phyloP scores from a whole-genome alignment of 768 basidiomycete genomes.

The Rhizopogon rudus region DNA sequence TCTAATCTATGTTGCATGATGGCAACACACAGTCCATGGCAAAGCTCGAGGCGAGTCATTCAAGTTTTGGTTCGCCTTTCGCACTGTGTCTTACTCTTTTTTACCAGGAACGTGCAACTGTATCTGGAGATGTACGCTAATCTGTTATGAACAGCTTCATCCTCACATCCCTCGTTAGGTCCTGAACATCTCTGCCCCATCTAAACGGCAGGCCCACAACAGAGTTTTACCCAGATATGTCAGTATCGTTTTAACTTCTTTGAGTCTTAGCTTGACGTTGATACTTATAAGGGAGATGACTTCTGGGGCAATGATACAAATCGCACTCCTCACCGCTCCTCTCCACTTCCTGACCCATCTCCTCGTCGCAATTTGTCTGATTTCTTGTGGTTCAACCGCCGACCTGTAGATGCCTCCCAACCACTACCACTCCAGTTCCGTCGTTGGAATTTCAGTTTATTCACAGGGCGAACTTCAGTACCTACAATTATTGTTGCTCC shows the following conservation, averaged over 20 bases:
- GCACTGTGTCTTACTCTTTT: neutral
- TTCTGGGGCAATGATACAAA: neutral
- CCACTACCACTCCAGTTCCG: neutral
- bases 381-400: neutral
- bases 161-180: neutral
- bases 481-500: no score
- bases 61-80: no score
- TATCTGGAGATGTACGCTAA: no score
- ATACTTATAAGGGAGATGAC: neutral
- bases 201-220: neutral
- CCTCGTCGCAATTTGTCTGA: neutral
- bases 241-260: neutral
- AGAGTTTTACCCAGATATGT: neutral
- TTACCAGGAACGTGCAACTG: no score
- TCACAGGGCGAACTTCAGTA: no score
- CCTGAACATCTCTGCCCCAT: neutral
- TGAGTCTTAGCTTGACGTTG: neutral
- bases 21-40: neutral
- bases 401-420: neutral
- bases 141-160: neutral
- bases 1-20: neutral
- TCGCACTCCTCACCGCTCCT: no score
- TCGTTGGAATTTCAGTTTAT: neutral
- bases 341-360: neutral
- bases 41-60: neutral